Conservation (phyloP, 2,329 filamentous ascomycete species). For the Chrysoporthe cubensis region DNA sequence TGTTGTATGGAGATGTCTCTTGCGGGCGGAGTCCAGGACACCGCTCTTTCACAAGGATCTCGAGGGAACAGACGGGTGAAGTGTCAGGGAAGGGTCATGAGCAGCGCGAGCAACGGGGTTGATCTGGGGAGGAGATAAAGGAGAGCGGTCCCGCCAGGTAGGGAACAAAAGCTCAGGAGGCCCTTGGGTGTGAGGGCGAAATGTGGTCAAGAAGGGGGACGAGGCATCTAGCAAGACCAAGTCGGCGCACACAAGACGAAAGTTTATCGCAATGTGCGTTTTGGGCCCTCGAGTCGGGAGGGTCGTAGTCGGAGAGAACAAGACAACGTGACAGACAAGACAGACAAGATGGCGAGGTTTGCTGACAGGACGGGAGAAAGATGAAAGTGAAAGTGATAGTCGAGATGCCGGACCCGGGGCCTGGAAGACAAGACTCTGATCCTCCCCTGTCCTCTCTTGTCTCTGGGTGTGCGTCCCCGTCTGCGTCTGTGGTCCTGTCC, state of each 20-base stretch:
- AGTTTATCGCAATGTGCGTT: slow-evolving; percentile 22
- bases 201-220: neutral
- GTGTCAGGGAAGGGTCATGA: slow-evolving; percentile 42
- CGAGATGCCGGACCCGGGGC: slow-evolving; percentile 22
- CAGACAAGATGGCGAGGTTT: slow-evolving; percentile 32
- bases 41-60: slow-evolving; percentile 47
- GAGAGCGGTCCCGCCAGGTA: slow-evolving; percentile 21
- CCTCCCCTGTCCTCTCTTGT: slow-evolving; percentile 20
- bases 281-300: slow-evolving; percentile 20
- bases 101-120: slow-evolving; percentile 31
- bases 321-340: slow-evolving; percentile 33
- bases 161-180: slow-evolving; percentile 24
- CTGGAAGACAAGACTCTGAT: slow-evolving; percentile 10
- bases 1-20: slow-evolving; percentile 48
- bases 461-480: slow-evolving; percentile 15
- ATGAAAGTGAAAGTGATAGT: slow-evolving; percentile 22
- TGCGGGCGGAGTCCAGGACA: slow-evolving; percentile 44
- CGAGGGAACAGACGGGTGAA: slow-evolving; percentile 35
- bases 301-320: slow-evolving; percentile 39
- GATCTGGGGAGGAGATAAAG: slow-evolving; percentile 36
- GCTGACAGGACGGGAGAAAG: slow-evolving; percentile 18
- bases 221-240: slow-evolving; percentile 16
- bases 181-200: slow-evolving; percentile 11
- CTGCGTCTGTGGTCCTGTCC: slow-evolving; percentile 10
- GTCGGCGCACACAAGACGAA: slow-evolving; percentile 9